These are phyloP conservation scores for Sporothrix pseudoabietina DNA, from an alignment of 2,329 filamentous ascomycete species.

Conservation along the genomic window DNA sequence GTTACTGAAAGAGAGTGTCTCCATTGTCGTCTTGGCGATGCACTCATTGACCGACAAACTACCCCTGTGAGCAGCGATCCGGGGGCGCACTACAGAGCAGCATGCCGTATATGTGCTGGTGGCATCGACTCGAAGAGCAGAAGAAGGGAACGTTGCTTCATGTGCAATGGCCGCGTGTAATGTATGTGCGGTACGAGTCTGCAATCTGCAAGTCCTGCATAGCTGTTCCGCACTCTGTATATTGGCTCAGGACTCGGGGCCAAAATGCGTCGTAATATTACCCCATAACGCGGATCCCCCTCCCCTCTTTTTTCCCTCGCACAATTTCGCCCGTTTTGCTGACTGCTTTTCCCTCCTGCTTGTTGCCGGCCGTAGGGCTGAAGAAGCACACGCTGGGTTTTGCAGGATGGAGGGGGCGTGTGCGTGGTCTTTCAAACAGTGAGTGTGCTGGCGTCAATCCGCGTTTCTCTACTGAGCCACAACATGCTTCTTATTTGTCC, in stretches of 20 bases:
- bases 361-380: conserved; percentile 23
- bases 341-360: background rate
- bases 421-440: background rate
- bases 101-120: conserved; percentile 3
- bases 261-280: background rate
- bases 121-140: background rate
- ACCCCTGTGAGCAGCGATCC: conserved; percentile 1
- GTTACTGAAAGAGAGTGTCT: background rate
- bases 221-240: background rate
- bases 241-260: background rate
- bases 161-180: background rate
- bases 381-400: conserved; percentile 10
- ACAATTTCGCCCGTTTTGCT: background rate
- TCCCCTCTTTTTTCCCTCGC: background rate
- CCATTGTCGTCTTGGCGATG: background rate
- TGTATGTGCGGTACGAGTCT: background rate
- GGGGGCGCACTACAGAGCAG: background rate
- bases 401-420: conserved; percentile 22
- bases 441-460: background rate
- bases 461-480: background rate
- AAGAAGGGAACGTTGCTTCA: conserved; percentile 21
- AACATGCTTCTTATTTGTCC: background rate
- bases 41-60: background rate
- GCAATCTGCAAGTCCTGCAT: background rate
- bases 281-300: background rate